phyloP scores from a whole-genome alignment of 768 basidiomycete species.

The Serendipita sp. region DNA sequence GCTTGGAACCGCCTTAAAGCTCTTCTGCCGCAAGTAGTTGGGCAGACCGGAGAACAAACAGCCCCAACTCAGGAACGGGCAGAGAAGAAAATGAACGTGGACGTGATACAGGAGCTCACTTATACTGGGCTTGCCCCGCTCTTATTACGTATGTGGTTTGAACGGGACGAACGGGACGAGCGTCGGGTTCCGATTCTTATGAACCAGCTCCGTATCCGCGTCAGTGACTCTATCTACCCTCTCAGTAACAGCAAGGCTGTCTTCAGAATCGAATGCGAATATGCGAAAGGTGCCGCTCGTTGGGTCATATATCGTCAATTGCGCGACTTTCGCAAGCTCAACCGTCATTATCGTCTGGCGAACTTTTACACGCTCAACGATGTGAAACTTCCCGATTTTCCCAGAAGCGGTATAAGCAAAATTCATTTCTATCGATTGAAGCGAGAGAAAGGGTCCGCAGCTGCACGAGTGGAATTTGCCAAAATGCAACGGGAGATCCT shows the following conservation, averaged over 20 bases:
- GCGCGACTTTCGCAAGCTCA: conserved; percentile 79
- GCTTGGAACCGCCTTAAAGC: conserved; percentile 55
- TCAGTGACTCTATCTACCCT: conserved; percentile 77
- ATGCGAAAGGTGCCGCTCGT: conserved; percentile 78
- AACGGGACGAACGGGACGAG: conserved; percentile 71
- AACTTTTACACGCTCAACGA: conserved; percentile 63
- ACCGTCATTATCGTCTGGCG: conserved; percentile 76
- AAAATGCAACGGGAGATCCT: conserved; percentile 64
- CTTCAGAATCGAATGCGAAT: conserved; percentile 90
- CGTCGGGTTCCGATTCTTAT: conserved; percentile 67
- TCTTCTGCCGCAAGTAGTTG: conserved; percentile 41
- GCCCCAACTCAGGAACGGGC: conserved; percentile 2
- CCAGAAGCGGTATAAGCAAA: conserved; percentile 32
- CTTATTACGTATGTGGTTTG: conserved; percentile 71
- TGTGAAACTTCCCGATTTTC: conserved; percentile 81
- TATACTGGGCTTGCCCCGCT: conserved; percentile 63
- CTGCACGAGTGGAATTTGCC: conserved; percentile 57
- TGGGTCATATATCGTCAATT: conserved; percentile 96
- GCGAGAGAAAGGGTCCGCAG: not conserved
- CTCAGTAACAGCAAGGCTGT: conserved; percentile 60
- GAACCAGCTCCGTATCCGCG: conserved; percentile 65
- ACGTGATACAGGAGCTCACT: conserved; percentile 71
- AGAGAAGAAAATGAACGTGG: conserved; percentile 31
- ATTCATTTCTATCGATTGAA: conserved; percentile 3
- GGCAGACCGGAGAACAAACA: not conserved